These are phyloP conservation scores for Reticulascus tulasneorum DNA, from an alignment of 2,329 filamentous ascomycete genomes.

Conservation along the genomic window DNA sequence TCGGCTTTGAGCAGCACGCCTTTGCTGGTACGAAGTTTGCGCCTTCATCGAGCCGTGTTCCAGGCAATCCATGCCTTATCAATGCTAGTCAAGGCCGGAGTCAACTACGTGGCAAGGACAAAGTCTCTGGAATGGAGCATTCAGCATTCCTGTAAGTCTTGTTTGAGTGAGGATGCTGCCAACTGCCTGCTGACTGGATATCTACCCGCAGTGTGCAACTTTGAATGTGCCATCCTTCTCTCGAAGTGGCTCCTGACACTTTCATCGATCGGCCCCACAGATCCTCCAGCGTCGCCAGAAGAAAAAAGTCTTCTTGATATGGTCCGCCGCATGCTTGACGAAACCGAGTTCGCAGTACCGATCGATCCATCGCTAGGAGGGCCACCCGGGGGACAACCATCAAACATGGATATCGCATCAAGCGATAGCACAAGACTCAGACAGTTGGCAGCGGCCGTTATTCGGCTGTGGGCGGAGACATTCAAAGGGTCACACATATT, in stretches of 20 bases:
- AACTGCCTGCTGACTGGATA: slow-evolving; percentile 15
- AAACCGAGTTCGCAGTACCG: slow-evolving; percentile 59
- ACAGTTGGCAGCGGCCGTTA: slow-evolving; percentile 54
- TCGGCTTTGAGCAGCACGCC: slow-evolving; percentile 56
- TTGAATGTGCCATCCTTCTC: slow-evolving; percentile 58
- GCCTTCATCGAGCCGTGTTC: slow-evolving; percentile 60
- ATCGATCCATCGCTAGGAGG: slow-evolving; percentile 52
- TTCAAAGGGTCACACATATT: slow-evolving; percentile 61
- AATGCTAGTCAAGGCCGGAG: slow-evolving; percentile 60
- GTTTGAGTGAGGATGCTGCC: background rate
- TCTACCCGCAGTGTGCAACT: slow-evolving; percentile 47
- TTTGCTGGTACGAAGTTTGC: slow-evolving; percentile 53
- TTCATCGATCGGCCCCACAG: slow-evolving; percentile 45
- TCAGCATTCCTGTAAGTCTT: slow-evolving; percentile 53
- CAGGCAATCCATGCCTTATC: slow-evolving; percentile 67
- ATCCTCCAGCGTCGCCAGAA: slow-evolving; percentile 46
- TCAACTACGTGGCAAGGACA: slow-evolving; percentile 58
- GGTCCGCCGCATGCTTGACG: slow-evolving; percentile 55
- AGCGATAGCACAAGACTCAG: slow-evolving; percentile 49
- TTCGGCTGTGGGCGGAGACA: slow-evolving; percentile 58
- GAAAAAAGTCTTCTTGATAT: slow-evolving; percentile 53
- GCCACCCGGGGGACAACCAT: slow-evolving; percentile 29
- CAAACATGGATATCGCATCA: slow-evolving; percentile 36
- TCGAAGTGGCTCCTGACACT: slow-evolving; percentile 59
- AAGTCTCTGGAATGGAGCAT: slow-evolving; percentile 62